A percentile compares a stretch with the other conserved stretches of the same genome.
phyloP scores from a whole-genome alignment of 164 flowering plant genomes.

The Annona squamosa region DNA sequence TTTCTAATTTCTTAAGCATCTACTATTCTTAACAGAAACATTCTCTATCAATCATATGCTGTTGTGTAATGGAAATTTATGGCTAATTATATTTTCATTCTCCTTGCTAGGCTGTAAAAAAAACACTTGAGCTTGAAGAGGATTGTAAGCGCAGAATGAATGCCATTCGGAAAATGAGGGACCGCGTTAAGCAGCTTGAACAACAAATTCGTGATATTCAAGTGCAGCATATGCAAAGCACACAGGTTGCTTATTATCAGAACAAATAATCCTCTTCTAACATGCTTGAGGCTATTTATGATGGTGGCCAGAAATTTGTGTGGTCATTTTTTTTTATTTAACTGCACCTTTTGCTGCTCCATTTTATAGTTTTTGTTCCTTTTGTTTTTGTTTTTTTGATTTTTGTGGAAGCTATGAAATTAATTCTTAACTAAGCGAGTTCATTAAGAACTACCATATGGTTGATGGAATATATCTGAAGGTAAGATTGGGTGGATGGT shows the following conservation, averaged over 20 bases:
- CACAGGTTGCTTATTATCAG: conserved; percentile 50
- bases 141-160: conserved; percentile 32
- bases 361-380: too few species aligned
- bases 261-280: neutral
- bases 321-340: neutral
- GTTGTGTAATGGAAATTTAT: neutral
- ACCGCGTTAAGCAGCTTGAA: conserved; percentile 39
- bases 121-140: conserved; percentile 48
- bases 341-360: neutral
- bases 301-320: neutral
- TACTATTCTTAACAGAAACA: neutral
- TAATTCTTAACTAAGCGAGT: too few species aligned
- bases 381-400: too few species aligned
- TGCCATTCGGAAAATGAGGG: conserved; percentile 36
- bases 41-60: neutral
- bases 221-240: conserved; percentile 50
- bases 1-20: neutral
- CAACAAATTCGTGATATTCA: conserved; percentile 56
- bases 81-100: neutral
- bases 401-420: too few species aligned
- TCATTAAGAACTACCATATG: too few species aligned
- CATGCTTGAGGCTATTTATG: neutral
- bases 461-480: too few species aligned
- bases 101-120: conserved; percentile 46
- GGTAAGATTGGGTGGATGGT: too few species aligned